phyloP scores from a whole-genome alignment of 2,329 filamentous ascomycete species.

The Passalora sequoiae region DNA sequence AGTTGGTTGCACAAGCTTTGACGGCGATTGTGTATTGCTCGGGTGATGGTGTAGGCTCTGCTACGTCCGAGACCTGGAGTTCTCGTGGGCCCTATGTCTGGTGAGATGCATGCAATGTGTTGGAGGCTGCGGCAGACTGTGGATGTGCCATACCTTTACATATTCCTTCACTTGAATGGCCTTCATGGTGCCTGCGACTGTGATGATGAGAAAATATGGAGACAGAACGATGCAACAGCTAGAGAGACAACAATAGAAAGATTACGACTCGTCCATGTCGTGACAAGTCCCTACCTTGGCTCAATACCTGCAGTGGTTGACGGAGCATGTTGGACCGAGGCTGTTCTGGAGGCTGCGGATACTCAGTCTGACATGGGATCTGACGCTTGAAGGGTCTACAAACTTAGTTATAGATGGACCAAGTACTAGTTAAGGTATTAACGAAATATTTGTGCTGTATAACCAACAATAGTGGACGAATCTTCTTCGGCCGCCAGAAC shows the following conservation, averaged over 20 bases:
- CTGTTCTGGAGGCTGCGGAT: no score
- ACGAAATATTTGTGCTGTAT: no score
- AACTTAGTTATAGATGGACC: no score
- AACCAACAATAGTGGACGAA: no score
- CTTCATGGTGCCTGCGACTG: constrained; percentile 53
- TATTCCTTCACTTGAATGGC: constrained; percentile 46
- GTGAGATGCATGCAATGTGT: no score
- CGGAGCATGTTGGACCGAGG: no score
- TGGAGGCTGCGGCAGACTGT: no score
- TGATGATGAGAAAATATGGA: neutral
- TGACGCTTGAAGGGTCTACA: no score
- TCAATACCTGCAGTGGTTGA: neutral
- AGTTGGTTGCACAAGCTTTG: constrained; percentile 84
- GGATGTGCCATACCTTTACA: constrained; percentile 23
- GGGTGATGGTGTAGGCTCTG: constrained; percentile 65
- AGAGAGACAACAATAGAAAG: neutral
- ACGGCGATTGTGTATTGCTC: constrained; percentile 83
- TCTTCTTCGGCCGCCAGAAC: no score
- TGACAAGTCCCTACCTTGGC: neutral
- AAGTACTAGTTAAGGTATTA: no score
- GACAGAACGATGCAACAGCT: neutral
- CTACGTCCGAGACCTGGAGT: constrained; percentile 67
- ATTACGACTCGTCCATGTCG: neutral
- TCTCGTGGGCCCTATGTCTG: constrained; percentile 70
- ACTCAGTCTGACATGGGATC: no score